Base-by-base conservation (phyloP, 1,139 yeast genomes). In the Geotrichum candidum region DNA sequence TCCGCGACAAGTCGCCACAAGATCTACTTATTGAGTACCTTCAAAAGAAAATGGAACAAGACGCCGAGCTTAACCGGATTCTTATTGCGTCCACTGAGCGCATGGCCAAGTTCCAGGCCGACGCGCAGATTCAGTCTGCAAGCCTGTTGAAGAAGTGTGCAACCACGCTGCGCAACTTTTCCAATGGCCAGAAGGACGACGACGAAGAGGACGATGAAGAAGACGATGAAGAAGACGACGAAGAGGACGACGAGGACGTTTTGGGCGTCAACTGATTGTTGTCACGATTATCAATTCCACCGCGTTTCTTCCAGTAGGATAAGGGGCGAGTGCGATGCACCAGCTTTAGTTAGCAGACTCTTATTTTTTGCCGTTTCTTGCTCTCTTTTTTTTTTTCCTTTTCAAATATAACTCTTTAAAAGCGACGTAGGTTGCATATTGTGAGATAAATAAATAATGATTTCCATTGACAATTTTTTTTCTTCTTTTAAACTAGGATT, bases 71-170 rank as follows among this genome's bases (percentile, higher is more conserved):
- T 10, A 56, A 60, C 25, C 55, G 57, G 15, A 53, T 56, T 5
- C 53, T 60, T 3, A 60, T 60, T 53, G 62, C 56, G 6, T 53
- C 60, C 2, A 57, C 57, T 2, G 62, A 60, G 50, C 51, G 62
- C 33, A 56, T 60, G 57, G 51, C 55, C 7, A 56, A 56, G 54
- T 9, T 23, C 15, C 62, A 60, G 18, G 59, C 60, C 11, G 60
- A 56, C 35, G 62, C 62, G 9, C 62, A 60, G n/a, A 38, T 60
- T 4, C 59, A 56, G 23, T 52, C 62, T 2, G 62, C 62, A 10
- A 48, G 23, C 5, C 5, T 57, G 33, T 27, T 60, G 55, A 53
- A 60, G 46, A 38, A 53, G 22, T 55, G 58, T 51, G 61, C 61
- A 9, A 35, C 27, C 23, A 33, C 56, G 3, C 53, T 55, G 31